Evolutionary conservation across 169 alveolate genomes (phyloP).

Genomic region (Nephromyces sp.): DNA sequence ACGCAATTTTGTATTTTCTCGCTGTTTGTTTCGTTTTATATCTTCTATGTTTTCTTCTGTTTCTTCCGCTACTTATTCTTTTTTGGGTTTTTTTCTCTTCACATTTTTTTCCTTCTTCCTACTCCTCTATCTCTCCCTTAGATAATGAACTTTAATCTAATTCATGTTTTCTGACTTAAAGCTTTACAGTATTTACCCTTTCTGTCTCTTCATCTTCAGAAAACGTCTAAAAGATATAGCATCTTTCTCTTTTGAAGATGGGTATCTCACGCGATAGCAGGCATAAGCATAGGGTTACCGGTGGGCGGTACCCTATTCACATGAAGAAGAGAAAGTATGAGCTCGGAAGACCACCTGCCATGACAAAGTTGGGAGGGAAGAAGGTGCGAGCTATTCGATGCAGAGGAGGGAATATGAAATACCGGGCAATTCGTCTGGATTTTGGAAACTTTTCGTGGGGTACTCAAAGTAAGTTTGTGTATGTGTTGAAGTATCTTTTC

Average conservation of each 20-base stretch:
- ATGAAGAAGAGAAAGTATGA: slow-evolving; percentile 97
- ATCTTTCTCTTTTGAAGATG: slow-evolving; percentile 64
- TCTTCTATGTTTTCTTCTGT: too few relatives aligned
- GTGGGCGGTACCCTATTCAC: slow-evolving; percentile 98
- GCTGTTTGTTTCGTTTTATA: too few relatives aligned
- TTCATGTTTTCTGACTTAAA: too few relatives aligned
- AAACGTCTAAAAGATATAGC: too few relatives aligned
- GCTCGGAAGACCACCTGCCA: slow-evolving; percentile 96
- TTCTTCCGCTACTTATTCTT: too few relatives aligned
- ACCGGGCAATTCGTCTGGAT: slow-evolving; percentile 91
- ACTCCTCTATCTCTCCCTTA: too few relatives aligned
- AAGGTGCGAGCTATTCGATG: slow-evolving; percentile 89
- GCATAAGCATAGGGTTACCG: slow-evolving; percentile 96
- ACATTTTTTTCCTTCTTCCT: too few relatives aligned
- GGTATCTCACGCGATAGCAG: slow-evolving; percentile 98
- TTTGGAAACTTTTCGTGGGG: slow-evolving; percentile 97
- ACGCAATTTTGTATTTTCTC: too few relatives aligned
- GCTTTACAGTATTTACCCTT: too few relatives aligned
- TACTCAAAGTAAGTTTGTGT: slow-evolving; percentile 64
- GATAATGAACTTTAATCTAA: too few relatives aligned
- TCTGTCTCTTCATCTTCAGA: too few relatives aligned
- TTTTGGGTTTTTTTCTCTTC: too few relatives aligned
- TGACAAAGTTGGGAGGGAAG: slow-evolving; percentile 89
- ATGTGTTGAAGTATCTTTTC: background rate
- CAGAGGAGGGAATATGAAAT: slow-evolving; percentile 84